A percentile compares a stretch with the other conserved stretches of the same genome.
These are phyloP conservation scores for Cubamyces sp. DNA, from an alignment of 768 basidiomycete species.

Conservation along the genomic window DNA sequence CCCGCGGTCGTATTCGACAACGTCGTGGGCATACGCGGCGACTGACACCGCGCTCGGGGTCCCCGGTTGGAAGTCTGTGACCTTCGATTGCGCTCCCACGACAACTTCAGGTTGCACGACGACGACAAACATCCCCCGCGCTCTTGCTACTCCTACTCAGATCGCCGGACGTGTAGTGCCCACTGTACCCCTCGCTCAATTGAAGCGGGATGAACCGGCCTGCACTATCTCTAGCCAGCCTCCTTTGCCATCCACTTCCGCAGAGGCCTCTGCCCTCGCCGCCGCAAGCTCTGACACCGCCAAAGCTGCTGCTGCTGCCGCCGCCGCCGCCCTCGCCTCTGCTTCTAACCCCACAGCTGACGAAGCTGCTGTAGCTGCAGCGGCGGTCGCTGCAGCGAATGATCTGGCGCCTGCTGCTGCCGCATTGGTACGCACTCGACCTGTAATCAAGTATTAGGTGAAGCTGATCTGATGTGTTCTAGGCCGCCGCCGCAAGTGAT, in stretches of 20 bases:
- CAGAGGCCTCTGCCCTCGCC: background rate
- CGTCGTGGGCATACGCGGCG: no score
- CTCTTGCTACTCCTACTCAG: no score
- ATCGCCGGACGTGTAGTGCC: background rate
- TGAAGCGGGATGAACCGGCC: background rate
- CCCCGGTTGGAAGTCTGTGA: no score
- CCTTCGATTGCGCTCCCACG: no score
- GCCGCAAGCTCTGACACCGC: background rate
- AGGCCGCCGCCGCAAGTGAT: background rate
- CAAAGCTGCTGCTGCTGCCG: background rate
- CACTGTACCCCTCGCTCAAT: background rate
- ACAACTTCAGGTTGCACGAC: no score
- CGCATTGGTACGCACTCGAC: background rate
- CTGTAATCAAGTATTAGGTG: no score
- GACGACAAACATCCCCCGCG: no score
- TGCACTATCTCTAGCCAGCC: background rate
- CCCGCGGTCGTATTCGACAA: no score
- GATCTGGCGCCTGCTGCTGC: constrained; percentile 4
- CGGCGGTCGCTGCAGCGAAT: background rate
- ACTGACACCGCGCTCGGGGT: no score
- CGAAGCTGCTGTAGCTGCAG: constrained; percentile 1
- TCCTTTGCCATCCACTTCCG: background rate
- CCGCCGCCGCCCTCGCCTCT: background rate
- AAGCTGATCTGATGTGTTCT: background rate
- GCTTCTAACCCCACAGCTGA: background rate